Percentiles rank a stretch among this genome's conserved stretches.
Evolutionary conservation across 257 asterid genomes (phyloP).

Genomic region (Vinca minor): DNA sequence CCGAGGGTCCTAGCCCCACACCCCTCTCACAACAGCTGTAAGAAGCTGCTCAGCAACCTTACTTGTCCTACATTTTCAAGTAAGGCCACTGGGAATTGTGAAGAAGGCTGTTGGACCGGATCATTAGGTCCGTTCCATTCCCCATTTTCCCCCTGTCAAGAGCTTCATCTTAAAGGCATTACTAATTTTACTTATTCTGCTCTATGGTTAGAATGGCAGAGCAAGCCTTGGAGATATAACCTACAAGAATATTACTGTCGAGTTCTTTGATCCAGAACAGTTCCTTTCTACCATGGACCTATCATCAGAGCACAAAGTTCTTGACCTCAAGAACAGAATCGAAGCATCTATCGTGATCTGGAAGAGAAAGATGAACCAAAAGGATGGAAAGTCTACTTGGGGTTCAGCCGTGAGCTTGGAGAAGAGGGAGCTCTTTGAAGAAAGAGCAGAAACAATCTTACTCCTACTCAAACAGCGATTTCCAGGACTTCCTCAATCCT

Average conservation of each 20-base stretch:
- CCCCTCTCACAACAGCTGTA: no score
- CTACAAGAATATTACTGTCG: constrained; percentile 62
- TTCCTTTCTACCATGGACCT: constrained; percentile 61
- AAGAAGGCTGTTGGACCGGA: no score
- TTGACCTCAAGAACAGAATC: constrained; percentile 75
- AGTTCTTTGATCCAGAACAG: constrained; percentile 61
- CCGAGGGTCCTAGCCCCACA: no score
- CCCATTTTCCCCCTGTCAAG: no score
- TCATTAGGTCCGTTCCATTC: no score
- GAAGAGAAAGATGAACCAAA: constrained; percentile 64
- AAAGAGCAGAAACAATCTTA: constrained; percentile 68
- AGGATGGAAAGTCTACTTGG: constrained; percentile 64
- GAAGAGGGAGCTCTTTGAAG: constrained; percentile 83
- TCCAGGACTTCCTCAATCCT: constrained; percentile 78
- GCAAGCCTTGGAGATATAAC: constrained; percentile 68
- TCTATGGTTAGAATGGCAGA: constrained; percentile 57
- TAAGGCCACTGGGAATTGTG: no score
- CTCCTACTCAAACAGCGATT: constrained; percentile 61
- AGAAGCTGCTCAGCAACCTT: no score
- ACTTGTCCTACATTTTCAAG: no score
- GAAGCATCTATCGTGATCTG: constrained; percentile 89
- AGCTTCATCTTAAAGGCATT: not conserved
- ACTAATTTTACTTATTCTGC: not conserved
- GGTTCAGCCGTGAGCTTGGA: constrained; percentile 62
- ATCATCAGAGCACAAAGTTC: constrained; percentile 75